Evolutionary conservation across 2,329 filamentous ascomycete genomes (phyloP).

Genomic region (Sporothrix dimorphospora): DNA sequence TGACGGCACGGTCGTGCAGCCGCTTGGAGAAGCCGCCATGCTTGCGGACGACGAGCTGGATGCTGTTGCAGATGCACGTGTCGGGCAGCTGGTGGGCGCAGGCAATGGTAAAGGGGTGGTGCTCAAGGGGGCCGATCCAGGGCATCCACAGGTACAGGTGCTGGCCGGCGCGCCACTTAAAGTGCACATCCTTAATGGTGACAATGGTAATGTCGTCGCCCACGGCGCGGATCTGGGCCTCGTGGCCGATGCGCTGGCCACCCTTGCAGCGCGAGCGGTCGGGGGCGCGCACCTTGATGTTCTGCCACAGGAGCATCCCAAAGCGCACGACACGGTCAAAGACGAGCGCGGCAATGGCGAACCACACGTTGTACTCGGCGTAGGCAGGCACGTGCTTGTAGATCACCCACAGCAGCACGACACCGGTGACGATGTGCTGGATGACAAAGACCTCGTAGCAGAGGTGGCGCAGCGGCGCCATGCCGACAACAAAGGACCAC

Average conservation of each 20-base stretch:
- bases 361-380: conserved; percentile 66
- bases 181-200: conserved; percentile 63
- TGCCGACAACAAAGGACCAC: conserved; percentile 66
- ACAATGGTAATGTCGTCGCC: conserved; percentile 59
- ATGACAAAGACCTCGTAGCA: conserved; percentile 71
- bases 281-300: conserved; percentile 49
- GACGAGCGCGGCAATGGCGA: conserved; percentile 63
- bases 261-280: conserved; percentile 51
- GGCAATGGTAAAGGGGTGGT: conserved; percentile 66
- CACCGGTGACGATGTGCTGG: conserved; percentile 67
- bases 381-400: conserved; percentile 65
- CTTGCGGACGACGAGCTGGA: conserved; percentile 61
- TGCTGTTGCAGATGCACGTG: conserved; percentile 60
- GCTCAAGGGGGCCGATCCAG: conserved; percentile 56
- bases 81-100: conserved; percentile 55
- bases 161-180: conserved; percentile 62
- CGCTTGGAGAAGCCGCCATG: conserved; percentile 61
- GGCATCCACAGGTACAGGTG: conserved; percentile 66
- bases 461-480: conserved; percentile 66
- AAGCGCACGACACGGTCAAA: conserved; percentile 63
- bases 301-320: conserved; percentile 55
- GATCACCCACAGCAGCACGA: conserved; percentile 64
- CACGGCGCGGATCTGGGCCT: conserved; percentile 52
- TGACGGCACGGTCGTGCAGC: conserved; percentile 52
- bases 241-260: conserved; percentile 55